A percentile compares a stretch with the other conserved stretches of the same genome.
Conservation (phyloP, 805 yeast genomes). For the Cyberlindnera mrakii region DNA sequence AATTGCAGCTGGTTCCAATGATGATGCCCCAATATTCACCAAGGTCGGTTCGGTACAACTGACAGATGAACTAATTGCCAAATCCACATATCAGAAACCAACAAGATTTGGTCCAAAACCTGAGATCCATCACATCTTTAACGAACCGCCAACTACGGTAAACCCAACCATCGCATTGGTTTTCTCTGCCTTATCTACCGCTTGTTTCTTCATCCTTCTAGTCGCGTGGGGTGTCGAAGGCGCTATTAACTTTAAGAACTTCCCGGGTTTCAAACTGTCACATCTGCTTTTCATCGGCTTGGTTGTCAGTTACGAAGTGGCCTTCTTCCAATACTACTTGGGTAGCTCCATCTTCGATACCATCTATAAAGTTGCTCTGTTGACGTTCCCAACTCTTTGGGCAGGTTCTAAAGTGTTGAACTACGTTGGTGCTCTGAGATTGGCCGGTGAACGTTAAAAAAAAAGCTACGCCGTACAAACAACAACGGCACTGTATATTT, state of each 20-base stretch:
- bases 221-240: constrained; percentile 16
- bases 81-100: constrained; percentile 11
- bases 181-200: constrained; percentile 14
- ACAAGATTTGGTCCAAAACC: constrained; percentile 19
- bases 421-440: constrained; percentile 22
- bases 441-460: constrained; percentile 22
- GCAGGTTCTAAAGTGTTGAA: constrained; percentile 23
- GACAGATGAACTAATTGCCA: constrained; percentile 11
- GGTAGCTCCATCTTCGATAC: constrained; percentile 22
- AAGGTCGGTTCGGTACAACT: constrained; percentile 19
- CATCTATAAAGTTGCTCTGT: constrained; percentile 11
- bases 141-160: constrained; percentile 18
- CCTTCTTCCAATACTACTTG: constrained; percentile 22
- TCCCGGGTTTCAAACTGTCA: constrained; percentile 9
- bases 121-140: constrained; percentile 24
- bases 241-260: constrained; percentile 19
- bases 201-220: constrained; percentile 10
- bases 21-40: constrained; percentile 7
- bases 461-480: neutral
- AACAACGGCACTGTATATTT: neutral
- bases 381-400: constrained; percentile 24
- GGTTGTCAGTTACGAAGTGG: constrained; percentile 17
- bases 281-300: constrained; percentile 16
- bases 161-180: constrained; percentile 13
- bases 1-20: constrained; percentile 13